Evolutionary conservation across 257 asterid species (phyloP), one percentile per base, ranked within the genome.

Genomic region (Nicotiana benthamiana): DNA sequence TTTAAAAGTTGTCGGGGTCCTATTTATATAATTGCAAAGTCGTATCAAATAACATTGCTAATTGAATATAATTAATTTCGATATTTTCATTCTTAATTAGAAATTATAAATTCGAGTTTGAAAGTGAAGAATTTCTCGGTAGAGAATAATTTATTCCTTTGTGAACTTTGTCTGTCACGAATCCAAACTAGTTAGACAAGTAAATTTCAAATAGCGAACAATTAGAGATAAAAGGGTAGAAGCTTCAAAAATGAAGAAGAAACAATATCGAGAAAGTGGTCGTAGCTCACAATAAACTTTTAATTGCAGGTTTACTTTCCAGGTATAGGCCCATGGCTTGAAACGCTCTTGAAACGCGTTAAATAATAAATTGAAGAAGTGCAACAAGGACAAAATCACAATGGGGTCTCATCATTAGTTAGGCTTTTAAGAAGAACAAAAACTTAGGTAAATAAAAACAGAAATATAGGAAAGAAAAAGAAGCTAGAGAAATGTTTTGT

Each of bases 351-450:
- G 60, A 24, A 72, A 24, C 22, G 13, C 40, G 60, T 72, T 72
- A 43, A 77, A 77, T 12, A 68, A 36, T 17, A 51, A 30, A 80
- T 63, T 80, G 16, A 46, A 66, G 26, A 76, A 18, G 34, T 17
- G 61, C 51, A 28, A 26, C 40, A 63, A 66, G 77, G 77, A 64
- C 65, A 80, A 64, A 80, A 20, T 52, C 48, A 43, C 77, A 77
- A 59, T 32, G 56, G 75, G 64, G 77, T 66, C 51, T 66, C 83
- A 80, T 80, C 83, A 80, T 80, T 72, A 56, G 24, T 53, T 80
- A 66, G 77, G 66, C 83, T 80, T 80, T 80, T 80, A 24, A 80
- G 83, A 65, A 52, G 52, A 79, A 62, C 13, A 79, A 26, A 56
- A 13, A 66, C 27, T 17, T n/a, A 48, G 28, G 24, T 54, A 53